phyloP scores from a whole-genome alignment of 2,329 filamentous ascomycete genomes.

The Neofusicoccum umdonicola region DNA sequence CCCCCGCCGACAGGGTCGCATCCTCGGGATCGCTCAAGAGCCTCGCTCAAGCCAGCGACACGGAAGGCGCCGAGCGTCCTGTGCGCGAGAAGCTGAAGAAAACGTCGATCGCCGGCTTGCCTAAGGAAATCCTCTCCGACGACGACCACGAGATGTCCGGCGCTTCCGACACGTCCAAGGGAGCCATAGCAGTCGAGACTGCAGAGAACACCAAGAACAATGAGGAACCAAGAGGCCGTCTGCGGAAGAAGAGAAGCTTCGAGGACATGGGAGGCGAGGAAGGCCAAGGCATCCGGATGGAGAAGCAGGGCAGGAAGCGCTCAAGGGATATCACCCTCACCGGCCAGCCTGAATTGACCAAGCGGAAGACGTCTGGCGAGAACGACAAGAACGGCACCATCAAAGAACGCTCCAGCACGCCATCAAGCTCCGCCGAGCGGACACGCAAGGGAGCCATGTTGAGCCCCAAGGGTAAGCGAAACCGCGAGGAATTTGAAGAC shows the following conservation, averaged over 20 bases:
- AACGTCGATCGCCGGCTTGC: conserved; percentile 54
- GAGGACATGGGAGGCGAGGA: conserved; percentile 43
- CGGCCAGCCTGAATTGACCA: conserved; percentile 21
- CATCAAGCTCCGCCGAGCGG: conserved; percentile 16
- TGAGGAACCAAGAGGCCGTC: conserved; percentile 20
- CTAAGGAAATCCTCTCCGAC: background rate
- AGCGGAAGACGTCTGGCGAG: conserved; percentile 33
- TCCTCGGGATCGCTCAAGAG: conserved; percentile 22
- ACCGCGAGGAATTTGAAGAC: conserved; percentile 31
- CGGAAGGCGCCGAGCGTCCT: conserved; percentile 53
- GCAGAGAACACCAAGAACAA: background rate
- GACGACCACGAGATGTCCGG: conserved; percentile 24
- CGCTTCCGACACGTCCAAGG: conserved; percentile 17
- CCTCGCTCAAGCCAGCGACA: conserved; percentile 39
- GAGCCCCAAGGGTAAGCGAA: conserved; percentile 52
- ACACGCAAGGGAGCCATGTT: conserved; percentile 23
- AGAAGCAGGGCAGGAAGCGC: conserved; percentile 46
- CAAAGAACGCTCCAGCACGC: conserved; percentile 21
- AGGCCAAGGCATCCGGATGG: conserved; percentile 34
- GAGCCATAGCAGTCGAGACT: background rate
- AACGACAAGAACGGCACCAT: conserved; percentile 26
- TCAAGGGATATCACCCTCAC: conserved; percentile 41
- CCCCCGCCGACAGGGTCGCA: conserved; percentile 20
- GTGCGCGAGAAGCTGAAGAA: conserved; percentile 62
- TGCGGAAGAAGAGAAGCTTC: conserved; percentile 46